Percentiles rank a stretch among this genome's conserved stretches.
Evolutionary conservation across 2,329 filamentous ascomycete species (phyloP).

Genomic region (Ascochyta rabiei): DNA sequence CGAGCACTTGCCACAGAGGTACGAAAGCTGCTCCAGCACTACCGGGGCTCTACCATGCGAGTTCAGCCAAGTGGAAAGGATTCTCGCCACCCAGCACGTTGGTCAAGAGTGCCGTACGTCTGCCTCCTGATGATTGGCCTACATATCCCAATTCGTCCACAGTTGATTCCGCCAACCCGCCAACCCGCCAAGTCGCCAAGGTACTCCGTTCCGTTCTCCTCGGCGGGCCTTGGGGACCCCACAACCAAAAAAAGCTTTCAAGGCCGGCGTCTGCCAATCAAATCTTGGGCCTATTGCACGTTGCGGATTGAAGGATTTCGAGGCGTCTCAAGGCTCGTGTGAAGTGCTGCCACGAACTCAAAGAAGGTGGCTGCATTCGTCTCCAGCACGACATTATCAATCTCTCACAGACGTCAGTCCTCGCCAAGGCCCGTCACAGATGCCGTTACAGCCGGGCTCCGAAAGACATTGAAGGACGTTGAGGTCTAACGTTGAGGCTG

Average conservation of each 20-base stretch:
- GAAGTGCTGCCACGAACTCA: no score
- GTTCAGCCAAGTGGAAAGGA: slow-evolving; percentile 18
- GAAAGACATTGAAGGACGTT: not conserved
- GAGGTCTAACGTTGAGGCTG: not conserved
- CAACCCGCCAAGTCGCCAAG: slow-evolving; percentile 26
- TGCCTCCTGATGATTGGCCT: slow-evolving; percentile 9
- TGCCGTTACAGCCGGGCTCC: slow-evolving; percentile 2
- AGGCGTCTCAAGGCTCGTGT: slow-evolving; percentile 10
- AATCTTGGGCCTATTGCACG: slow-evolving; percentile 3
- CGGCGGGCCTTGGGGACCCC: slow-evolving; percentile 18
- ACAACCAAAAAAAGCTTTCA: slow-evolving; percentile 11
- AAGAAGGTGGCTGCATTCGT: not conserved
- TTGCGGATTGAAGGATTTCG: slow-evolving; percentile 11
- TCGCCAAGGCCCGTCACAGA: not conserved
- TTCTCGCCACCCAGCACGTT: slow-evolving; percentile 2
- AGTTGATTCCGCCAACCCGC: slow-evolving; percentile 6
- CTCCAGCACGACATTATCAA: not conserved
- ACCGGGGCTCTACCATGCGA: slow-evolving; percentile 1
- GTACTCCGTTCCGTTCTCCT: slow-evolving; percentile 14
- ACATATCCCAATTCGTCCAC: not conserved
- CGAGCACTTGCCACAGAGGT: slow-evolving; percentile 21
- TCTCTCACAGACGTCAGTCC: not conserved
- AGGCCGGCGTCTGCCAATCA: slow-evolving; percentile 10
- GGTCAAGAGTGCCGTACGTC: not conserved
- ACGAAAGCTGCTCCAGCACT: not conserved